These are phyloP conservation scores for Candida multigemmis DNA, from an alignment of 805 yeast species.

Conservation along the genomic window DNA sequence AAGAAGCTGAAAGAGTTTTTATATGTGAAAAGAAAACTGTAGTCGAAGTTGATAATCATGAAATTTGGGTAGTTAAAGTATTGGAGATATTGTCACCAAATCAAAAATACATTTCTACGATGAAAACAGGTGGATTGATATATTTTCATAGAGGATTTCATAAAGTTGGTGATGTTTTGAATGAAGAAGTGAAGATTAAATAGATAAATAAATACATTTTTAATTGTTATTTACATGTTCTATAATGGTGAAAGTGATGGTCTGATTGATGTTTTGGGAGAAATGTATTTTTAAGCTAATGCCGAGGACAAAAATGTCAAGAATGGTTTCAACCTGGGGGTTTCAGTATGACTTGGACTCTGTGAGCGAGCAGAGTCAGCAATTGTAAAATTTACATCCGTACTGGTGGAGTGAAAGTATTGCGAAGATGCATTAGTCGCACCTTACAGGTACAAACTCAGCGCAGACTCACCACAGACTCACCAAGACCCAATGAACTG, in stretches of 20 bases:
- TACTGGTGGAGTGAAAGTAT: too few relatives aligned
- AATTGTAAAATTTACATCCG: background rate
- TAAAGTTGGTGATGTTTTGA: constrained; percentile 24
- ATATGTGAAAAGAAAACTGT: constrained; percentile 49
- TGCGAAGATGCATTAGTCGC: too few relatives aligned
- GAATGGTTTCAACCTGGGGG: background rate
- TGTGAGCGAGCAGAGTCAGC: background rate
- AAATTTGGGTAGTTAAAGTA: constrained; percentile 82
- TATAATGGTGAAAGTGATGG: background rate
- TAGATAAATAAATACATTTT: constrained; percentile 4
- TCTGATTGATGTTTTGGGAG: too few relatives aligned
- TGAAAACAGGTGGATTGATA: constrained; percentile 54
- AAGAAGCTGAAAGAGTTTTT: constrained; percentile 48
- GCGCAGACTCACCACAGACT: too few relatives aligned
- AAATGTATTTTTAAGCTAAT: too few relatives aligned
- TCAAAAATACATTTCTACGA: too few relatives aligned
- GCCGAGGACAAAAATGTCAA: too few relatives aligned
- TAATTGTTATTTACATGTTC: constrained; percentile 1
- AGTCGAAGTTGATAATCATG: constrained; percentile 71
- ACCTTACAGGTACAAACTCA: too few relatives aligned
- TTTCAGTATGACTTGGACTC: constrained; percentile 1
- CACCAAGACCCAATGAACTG: too few relatives aligned
- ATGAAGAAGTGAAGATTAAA: constrained; percentile 2
- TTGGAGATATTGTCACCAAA: constrained; percentile 37
- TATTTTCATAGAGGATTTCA: constrained; percentile 60